Percentiles rank a stretch among this genome's conserved stretches.
These are phyloP conservation scores for Ceriops tagal DNA, from an alignment of 345 rosid genomes.

Conservation along the genomic window DNA sequence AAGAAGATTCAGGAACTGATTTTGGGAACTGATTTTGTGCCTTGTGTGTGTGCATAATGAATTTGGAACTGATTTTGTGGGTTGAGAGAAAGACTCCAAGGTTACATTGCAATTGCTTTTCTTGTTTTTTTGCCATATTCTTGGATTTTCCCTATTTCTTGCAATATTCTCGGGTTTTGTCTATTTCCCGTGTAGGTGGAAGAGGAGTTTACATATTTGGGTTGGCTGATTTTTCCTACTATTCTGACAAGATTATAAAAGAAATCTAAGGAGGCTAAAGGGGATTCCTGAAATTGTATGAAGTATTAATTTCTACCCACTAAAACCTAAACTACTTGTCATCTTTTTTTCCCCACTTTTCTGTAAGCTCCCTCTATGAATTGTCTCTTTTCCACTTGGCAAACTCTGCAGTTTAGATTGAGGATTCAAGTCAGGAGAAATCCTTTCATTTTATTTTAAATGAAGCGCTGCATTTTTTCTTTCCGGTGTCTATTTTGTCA, in stretches of 20 bases:
- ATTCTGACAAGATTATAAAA: background rate
- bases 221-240: too few species aligned
- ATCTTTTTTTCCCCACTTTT: background rate
- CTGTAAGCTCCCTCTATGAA: background rate
- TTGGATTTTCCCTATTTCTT: too few species aligned
- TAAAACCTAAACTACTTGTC: background rate
- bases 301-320: background rate
- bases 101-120: background rate
- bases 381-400: background rate
- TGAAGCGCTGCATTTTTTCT: background rate
- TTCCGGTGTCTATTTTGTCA: too few species aligned
- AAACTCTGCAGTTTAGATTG: background rate
- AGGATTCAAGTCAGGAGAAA: background rate
- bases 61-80: background rate
- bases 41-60: background rate
- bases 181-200: too few species aligned
- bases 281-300: background rate
- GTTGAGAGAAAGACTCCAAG: too few species aligned
- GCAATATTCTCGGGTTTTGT: too few species aligned
- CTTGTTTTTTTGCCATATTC: background rate
- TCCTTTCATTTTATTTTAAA: too few species aligned
- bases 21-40: too few species aligned
- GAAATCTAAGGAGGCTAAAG: background rate
- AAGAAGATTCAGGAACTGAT: background rate
- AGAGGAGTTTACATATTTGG: too few species aligned